Evolutionary conservation across 192 early-diverging fungal species (phyloP).

Genomic region (Allomyces macrogynus): DNA sequence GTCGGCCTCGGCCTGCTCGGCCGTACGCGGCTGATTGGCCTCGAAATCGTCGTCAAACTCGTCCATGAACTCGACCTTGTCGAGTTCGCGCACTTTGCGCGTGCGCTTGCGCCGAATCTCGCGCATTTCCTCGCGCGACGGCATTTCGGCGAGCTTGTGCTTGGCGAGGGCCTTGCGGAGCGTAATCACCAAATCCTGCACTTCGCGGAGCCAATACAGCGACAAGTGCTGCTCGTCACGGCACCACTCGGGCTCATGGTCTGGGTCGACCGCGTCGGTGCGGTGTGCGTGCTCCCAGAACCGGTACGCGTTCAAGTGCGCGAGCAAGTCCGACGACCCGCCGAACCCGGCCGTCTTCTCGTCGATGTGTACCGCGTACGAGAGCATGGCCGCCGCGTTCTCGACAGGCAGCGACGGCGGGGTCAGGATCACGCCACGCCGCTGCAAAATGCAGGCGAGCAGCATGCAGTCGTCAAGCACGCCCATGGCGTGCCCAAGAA

Average conservation of each 20-base stretch:
- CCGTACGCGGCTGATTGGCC: no score
- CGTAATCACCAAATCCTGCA: conserved; percentile 9
- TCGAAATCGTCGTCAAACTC: no score
- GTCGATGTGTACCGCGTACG: conserved; percentile 7
- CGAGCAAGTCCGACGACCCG: conserved; percentile 10
- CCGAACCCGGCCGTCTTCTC: conserved; percentile 4
- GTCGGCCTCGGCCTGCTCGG: no score
- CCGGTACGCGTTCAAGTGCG: conserved; percentile 10
- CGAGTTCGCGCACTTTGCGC: no score
- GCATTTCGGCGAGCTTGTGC: not conserved
- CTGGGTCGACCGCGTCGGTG: conserved; percentile 4
- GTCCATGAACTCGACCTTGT: no score
- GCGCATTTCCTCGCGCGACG: no score
- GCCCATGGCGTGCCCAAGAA: conserved; percentile 9
- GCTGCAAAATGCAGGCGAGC: conserved; percentile 10
- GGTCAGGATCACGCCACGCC: conserved; percentile 9
- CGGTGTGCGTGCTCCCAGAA: conserved; percentile 11
- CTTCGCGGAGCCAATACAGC: conserved; percentile 13
- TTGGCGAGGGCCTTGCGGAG: conserved; percentile 7
- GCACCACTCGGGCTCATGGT: conserved; percentile 9
- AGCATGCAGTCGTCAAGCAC: conserved; percentile 6
- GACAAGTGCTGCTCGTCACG: conserved; percentile 8
- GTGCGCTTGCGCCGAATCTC: no score
- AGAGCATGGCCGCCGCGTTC: conserved; percentile 8
- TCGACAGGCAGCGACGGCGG: conserved; percentile 6